Percentiles rank a stretch among this genome's conserved stretches.
These are phyloP conservation scores for Colletotrichum godetiae DNA, from an alignment of 2,329 filamentous ascomycete species.

Conservation along the genomic window DNA sequence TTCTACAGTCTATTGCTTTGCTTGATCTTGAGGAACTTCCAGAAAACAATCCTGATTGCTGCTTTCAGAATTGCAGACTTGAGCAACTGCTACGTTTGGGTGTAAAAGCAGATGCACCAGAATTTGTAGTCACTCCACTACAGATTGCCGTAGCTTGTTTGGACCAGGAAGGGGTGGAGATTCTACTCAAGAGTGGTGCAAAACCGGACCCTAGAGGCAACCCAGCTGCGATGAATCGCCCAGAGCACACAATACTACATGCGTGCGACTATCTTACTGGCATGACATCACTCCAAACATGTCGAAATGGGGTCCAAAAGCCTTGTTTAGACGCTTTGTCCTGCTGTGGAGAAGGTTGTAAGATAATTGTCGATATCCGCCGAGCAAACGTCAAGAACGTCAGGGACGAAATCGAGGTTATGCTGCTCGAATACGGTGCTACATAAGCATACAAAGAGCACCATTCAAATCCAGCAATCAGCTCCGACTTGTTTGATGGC, in stretches of 20 bases:
- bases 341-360: fast-evolving
- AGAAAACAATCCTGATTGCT: too few species aligned
- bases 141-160: neutral
- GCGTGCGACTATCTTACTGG: fast-evolving
- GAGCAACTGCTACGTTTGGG: neutral
- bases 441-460: neutral
- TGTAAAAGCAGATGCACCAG: neutral
- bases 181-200: neutral
- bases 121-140: neutral
- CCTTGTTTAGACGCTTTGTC: too few species aligned
- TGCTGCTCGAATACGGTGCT: neutral
- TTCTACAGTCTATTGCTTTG: neutral
- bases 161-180: neutral
- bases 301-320: neutral
- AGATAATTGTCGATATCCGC: too few species aligned
- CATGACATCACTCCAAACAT: neutral
- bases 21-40: too few species aligned
- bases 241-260: fast-evolving
- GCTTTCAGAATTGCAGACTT: too few species aligned
- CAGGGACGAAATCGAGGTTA: neutral
- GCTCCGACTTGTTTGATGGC: too few species aligned
- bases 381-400: fast-evolving
- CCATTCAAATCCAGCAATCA: too few species aligned
- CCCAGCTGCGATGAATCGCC: fast-evolving
- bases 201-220: fast-evolving